A percentile compares a stretch with the other conserved stretches of the same genome.
phyloP scores from a whole-genome alignment of 805 yeast species.

The Myxozyma sirexii region DNA sequence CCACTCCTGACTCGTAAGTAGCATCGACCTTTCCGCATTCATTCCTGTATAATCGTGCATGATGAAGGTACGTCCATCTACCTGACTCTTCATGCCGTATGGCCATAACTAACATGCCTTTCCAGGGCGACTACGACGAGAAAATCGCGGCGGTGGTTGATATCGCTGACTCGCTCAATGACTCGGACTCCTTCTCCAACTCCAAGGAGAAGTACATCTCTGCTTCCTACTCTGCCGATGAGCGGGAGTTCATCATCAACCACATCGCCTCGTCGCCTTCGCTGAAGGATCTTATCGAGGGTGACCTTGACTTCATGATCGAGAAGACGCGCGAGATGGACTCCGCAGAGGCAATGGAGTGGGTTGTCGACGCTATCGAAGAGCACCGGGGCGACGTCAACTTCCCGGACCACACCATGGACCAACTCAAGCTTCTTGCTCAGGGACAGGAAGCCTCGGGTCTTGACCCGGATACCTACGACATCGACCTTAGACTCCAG shows the following conservation, averaged over 20 bases:
- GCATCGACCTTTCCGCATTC: neutral
- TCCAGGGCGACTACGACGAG: slow-evolving; percentile 10
- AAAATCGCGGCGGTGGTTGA: slow-evolving; percentile 2
- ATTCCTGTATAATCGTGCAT: neutral
- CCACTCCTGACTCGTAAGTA: neutral
- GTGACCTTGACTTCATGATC: slow-evolving; percentile 12
- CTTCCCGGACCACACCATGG: slow-evolving; percentile 46
- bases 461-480: slow-evolving; percentile 9
- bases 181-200: neutral
- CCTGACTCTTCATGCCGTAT: too few relatives aligned
- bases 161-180: slow-evolving; percentile 3
- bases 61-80: neutral
- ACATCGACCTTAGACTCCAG: slow-evolving; percentile 15
- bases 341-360: slow-evolving; percentile 7
- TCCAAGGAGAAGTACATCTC: slow-evolving; percentile 15
- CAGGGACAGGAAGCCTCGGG: slow-evolving; percentile 18
- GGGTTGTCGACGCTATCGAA: slow-evolving; percentile 4
- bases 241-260: slow-evolving; percentile 11
- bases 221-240: slow-evolving; percentile 3
- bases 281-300: slow-evolving; percentile 5
- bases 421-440: slow-evolving; percentile 36
- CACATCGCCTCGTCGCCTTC: slow-evolving; percentile 3
- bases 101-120: neutral
- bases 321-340: slow-evolving; percentile 2
- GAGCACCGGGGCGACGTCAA: slow-evolving; percentile 50